Percentiles rank a stretch among this genome's conserved stretches.
Conservation (phyloP, 2,329 filamentous ascomycete genomes). For the Cadophora luteo-olivacea region DNA sequence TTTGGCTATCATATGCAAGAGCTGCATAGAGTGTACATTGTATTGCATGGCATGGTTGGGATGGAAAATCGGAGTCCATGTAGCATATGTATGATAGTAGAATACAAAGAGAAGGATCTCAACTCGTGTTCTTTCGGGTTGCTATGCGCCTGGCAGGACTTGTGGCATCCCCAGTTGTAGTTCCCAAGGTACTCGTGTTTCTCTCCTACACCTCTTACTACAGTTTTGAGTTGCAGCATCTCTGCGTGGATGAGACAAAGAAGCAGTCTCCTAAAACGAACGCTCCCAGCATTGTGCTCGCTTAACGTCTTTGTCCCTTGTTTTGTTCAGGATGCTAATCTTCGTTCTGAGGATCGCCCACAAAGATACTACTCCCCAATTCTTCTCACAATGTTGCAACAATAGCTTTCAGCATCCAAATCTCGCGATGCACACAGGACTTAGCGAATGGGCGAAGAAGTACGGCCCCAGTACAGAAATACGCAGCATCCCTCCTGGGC, state of each 20-base stretch:
- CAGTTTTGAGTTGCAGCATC: background rate
- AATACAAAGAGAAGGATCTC: conserved; percentile 30
- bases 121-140: conserved; percentile 23
- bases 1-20: conserved; percentile 15
- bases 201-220: background rate
- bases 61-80: conserved; percentile 27
- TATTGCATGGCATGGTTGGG: conserved; percentile 21
- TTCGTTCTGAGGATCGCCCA: background rate
- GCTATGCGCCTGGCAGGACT: too few species aligned
- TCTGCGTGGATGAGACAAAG: background rate
- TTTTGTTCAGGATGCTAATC: background rate
- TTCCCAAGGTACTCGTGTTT: background rate
- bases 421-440: background rate
- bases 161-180: background rate
- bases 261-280: background rate
- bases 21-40: conserved; percentile 25
- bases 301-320: background rate
- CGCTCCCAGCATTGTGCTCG: background rate
- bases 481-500: background rate
- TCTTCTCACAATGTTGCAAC: background rate
- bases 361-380: background rate
- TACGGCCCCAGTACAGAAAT: background rate
- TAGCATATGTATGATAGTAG: conserved; percentile 28
- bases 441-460: background rate
- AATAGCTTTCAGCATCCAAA: background rate